A percentile compares a stretch with the other conserved stretches of the same genome.
These are phyloP conservation scores for Erythrobasidium hasegawianum DNA, from an alignment of 1,284 basidiomycete species.

Conservation along the genomic window DNA sequence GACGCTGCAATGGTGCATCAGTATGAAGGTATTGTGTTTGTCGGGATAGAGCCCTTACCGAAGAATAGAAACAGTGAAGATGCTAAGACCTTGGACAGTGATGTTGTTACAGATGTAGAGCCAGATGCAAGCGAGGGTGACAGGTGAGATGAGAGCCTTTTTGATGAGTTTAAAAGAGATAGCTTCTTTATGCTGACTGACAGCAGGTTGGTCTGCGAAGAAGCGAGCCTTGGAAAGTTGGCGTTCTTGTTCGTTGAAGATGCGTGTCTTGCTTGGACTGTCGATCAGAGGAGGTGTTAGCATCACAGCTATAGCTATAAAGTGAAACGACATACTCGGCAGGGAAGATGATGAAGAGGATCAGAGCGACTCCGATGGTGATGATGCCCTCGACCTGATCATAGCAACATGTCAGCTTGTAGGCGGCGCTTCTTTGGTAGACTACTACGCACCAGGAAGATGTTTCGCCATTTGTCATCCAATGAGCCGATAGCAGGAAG, in stretches of 20 bases:
- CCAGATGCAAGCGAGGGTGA: conserved; percentile 37
- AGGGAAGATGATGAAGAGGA: conserved; percentile 39
- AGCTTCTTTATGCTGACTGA: conserved; percentile 38
- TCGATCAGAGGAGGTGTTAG: conserved; percentile 36
- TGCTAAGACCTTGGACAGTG: conserved; percentile 39
- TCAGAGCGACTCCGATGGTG: conserved; percentile 41
- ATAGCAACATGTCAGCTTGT: no score
- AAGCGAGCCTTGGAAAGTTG: conserved; percentile 41
- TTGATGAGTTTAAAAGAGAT: conserved; percentile 37
- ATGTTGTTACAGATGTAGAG: conserved; percentile 39
- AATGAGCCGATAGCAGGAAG: conserved; percentile 37
- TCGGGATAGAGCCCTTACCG: no score
- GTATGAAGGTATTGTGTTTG: no score
- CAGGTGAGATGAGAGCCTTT: conserved; percentile 33
- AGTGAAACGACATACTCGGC: neutral
- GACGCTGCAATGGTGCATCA: no score
- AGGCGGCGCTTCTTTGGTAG: no score
- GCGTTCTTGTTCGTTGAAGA: conserved; percentile 42
- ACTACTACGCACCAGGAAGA: conserved; percentile 11
- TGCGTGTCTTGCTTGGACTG: conserved; percentile 41
- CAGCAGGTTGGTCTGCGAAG: conserved; percentile 42
- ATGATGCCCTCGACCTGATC: conserved; percentile 44
- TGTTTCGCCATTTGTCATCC: conserved; percentile 37
- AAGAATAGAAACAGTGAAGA: conserved; percentile 45
- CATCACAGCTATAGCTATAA: no score